A percentile compares a stretch with the other conserved stretches of the same genome.
Evolutionary conservation across 129 eudicot genomes (phyloP).

Genomic region (Erigeron canadensis): DNA sequence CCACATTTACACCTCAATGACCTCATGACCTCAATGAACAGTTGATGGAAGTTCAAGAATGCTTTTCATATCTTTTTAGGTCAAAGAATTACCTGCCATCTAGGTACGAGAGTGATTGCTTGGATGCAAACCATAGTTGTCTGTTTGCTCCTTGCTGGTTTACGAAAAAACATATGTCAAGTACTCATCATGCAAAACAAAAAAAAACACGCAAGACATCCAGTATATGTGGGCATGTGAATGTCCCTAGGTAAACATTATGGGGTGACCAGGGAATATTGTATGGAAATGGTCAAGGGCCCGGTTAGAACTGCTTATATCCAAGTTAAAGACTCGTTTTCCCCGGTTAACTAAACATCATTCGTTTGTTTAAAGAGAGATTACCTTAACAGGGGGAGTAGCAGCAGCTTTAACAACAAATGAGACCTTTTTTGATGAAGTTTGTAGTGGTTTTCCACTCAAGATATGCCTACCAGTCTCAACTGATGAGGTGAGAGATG

Average conservation of each 20-base stretch:
- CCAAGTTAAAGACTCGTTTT: no score
- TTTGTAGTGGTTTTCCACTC: constrained; percentile 45
- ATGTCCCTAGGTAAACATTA: not conserved
- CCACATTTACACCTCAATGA: no score
- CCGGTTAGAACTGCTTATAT: no score
- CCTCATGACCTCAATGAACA: no score
- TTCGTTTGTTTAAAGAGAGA: not conserved
- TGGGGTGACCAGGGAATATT: not conserved
- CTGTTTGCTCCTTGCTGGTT: constrained; percentile 86
- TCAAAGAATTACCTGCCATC: constrained; percentile 66
- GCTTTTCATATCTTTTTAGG: not conserved
- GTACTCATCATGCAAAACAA: not conserved
- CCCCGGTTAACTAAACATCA: not conserved
- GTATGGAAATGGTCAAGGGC: no score
- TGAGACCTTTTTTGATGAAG: constrained; percentile 52
- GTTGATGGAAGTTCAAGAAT: no score
- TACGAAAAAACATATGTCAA: constrained; percentile 4
- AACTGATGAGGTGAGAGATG: constrained; percentile 71
- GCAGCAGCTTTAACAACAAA: constrained; percentile 73
- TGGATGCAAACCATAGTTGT: constrained; percentile 85
- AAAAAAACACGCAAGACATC: not conserved
- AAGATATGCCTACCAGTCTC: constrained; percentile 58
- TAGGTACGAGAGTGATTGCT: constrained; percentile 85
- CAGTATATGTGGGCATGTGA: not conserved
- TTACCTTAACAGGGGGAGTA: constrained; percentile 90